These are phyloP conservation scores for Ricinus communis DNA, from an alignment of 345 rosid species.

Conservation along the genomic window DNA sequence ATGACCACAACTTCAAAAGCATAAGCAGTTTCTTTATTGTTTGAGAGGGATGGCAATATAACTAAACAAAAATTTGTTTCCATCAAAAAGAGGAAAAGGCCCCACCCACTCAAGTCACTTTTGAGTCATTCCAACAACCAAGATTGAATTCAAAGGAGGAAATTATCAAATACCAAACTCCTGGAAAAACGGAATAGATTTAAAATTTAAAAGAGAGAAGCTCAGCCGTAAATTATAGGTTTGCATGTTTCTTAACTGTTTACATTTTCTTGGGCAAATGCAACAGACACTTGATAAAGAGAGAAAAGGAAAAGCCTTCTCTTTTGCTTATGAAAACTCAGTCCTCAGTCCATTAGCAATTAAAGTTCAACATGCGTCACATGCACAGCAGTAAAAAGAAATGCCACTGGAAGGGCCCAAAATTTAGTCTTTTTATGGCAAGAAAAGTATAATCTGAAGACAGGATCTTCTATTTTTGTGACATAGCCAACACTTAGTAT, in stretches of 20 bases:
- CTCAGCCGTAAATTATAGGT: not conserved
- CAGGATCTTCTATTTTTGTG: not conserved
- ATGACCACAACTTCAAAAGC: not conserved
- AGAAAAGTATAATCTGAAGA: not conserved
- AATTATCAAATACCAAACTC: not conserved
- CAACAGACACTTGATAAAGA: not conserved
- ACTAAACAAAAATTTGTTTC: constrained; percentile 2
- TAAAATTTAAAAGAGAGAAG: constrained; percentile 5
- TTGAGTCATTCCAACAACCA: constrained; percentile 19
- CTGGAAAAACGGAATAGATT: not conserved
- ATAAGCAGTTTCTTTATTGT: not conserved
- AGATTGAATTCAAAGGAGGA: constrained; percentile 6
- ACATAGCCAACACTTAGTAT: not conserved
- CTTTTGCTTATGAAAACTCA: not conserved
- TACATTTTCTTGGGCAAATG: not conserved
- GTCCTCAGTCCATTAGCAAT: constrained; percentile 12
- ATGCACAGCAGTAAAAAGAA: constrained; percentile 27
- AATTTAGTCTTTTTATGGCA: constrained; percentile 17
- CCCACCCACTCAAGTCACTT: constrained; percentile 16
- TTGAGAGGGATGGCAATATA: not conserved
- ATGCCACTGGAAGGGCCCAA: constrained; percentile 16
- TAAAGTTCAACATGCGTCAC: constrained; percentile 18
- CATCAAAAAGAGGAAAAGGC: constrained; percentile 10
- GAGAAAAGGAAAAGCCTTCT: not conserved
- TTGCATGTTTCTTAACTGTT: not conserved